Conservation (phyloP, 108 stramenopile species). For the Ochromonas danica region DNA sequence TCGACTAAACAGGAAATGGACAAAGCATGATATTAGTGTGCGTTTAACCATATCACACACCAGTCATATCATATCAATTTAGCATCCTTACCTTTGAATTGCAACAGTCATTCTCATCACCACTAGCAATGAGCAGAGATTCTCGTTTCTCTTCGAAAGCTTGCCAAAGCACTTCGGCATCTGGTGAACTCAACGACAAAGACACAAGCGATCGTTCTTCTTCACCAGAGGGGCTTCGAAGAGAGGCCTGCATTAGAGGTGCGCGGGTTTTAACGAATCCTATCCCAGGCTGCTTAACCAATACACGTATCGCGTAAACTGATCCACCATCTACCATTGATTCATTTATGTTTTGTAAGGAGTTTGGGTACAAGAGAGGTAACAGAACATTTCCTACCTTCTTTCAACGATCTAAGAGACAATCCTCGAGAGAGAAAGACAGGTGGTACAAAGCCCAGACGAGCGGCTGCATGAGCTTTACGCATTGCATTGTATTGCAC, state of each 20-base stretch:
- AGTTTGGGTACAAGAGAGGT: slow-evolving; percentile 14
- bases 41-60: slow-evolving; percentile 15
- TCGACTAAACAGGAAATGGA: slow-evolving; percentile 15
- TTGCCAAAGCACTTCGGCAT: slow-evolving; percentile 14
- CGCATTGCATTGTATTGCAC: not conserved
- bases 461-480: not conserved
- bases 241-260: slow-evolving; percentile 13
- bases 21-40: slow-evolving; percentile 16
- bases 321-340: slow-evolving; percentile 27
- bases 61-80: slow-evolving; percentile 17
- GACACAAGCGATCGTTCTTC: slow-evolving; percentile 14
- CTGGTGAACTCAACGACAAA: slow-evolving; percentile 15
- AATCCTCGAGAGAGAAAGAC: not conserved
- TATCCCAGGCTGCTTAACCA: slow-evolving; percentile 14
- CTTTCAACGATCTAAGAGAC: not conserved
- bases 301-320: slow-evolving; percentile 29
- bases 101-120: slow-evolving; percentile 15
- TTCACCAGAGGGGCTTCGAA: slow-evolving; percentile 13
- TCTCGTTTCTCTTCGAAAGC: slow-evolving; percentile 15
- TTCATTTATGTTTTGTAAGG: slow-evolving; percentile 17
- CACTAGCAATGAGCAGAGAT: slow-evolving; percentile 15
- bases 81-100: slow-evolving; percentile 16
- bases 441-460: not conserved
- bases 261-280: slow-evolving; percentile 13
- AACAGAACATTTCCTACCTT: not conserved